Evolutionary conservation across 2,329 filamentous ascomycete species (phyloP).

Genomic region (Fusarium cyanostomum): DNA sequence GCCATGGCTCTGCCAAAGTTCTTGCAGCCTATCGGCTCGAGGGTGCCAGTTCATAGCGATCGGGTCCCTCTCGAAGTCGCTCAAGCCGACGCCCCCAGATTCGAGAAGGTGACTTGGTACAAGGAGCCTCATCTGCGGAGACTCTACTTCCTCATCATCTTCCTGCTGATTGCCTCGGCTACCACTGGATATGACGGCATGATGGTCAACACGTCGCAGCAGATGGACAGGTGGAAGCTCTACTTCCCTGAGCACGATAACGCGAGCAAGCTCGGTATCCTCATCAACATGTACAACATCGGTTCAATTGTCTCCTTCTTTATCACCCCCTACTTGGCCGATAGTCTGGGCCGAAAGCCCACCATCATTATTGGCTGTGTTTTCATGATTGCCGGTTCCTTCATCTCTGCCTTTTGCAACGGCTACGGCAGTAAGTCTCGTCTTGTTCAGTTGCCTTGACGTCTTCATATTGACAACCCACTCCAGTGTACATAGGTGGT

Average conservation of each 20-base stretch:
- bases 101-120: constrained; percentile 66
- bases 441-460: no score
- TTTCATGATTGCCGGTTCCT: constrained; percentile 57
- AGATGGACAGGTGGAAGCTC: constrained; percentile 62
- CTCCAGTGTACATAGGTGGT: constrained; percentile 53
- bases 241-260: constrained; percentile 57
- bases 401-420: constrained; percentile 54
- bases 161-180: constrained; percentile 68
- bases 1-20: constrained; percentile 41
- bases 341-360: constrained; percentile 54
- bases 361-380: constrained; percentile 56
- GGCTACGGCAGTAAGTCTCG: constrained; percentile 53
- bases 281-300: constrained; percentile 63
- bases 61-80: constrained; percentile 48
- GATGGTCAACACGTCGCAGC: constrained; percentile 68
- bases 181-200: constrained; percentile 71
- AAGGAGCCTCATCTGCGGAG: constrained; percentile 65
- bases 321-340: constrained; percentile 57
- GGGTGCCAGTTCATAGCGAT: constrained; percentile 13
- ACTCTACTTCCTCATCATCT: constrained; percentile 62
- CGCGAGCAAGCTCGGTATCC: constrained; percentile 56
- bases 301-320: constrained; percentile 59
- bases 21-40: constrained; percentile 38
- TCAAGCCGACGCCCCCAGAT: constrained; percentile 57
- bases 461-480: neutral